Percentiles rank a stretch among this genome's conserved stretches.
phyloP scores from a whole-genome alignment of 495 filamentous ascomycete genomes.

The Hypoxylon cercidicola region DNA sequence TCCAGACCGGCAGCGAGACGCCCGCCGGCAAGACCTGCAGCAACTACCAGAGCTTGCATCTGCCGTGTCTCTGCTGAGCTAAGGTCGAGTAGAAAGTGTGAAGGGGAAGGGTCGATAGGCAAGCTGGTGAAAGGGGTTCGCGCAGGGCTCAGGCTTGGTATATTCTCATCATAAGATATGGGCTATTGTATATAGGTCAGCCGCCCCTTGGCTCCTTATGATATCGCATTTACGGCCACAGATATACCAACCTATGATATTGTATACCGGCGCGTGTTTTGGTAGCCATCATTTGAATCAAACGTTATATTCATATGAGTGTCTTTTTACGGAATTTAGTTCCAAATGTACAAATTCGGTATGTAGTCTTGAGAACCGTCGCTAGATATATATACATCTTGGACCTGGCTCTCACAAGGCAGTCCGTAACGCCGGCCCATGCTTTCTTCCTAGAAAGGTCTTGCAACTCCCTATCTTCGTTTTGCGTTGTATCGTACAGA shows the following conservation, averaged over 20 bases:
- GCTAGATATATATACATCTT: conserved; percentile 1
- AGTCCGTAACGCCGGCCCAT: conserved; percentile 32
- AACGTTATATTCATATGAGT: conserved; percentile 4
- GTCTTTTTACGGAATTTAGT: conserved; percentile 4
- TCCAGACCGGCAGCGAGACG: conserved; percentile 60
- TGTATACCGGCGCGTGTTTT: too few relatives aligned
- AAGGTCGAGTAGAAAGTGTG: neutral
- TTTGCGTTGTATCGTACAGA: conserved; percentile 32
- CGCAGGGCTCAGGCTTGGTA: neutral
- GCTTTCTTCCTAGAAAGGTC: conserved; percentile 8
- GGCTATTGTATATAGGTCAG: neutral
- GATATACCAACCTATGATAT: too few relatives aligned
- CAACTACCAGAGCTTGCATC: conserved; percentile 63
- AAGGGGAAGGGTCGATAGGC: neutral
- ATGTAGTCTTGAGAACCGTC: conserved; percentile 8
- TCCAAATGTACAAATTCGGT: conserved; percentile 22
- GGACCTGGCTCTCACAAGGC: conserved; percentile 1
- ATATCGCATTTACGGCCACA: too few relatives aligned
- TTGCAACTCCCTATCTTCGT: neutral
- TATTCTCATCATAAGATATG: neutral
- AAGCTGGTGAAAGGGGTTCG: neutral
- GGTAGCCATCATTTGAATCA: too few relatives aligned
- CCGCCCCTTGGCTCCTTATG: neutral
- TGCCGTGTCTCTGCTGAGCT: conserved; percentile 59
- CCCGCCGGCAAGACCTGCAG: conserved; percentile 59